A percentile compares a stretch with the other conserved stretches of the same genome.
Evolutionary conservation across 441 rosid genomes (phyloP).

Genomic region (Codiaeum variegatum): DNA sequence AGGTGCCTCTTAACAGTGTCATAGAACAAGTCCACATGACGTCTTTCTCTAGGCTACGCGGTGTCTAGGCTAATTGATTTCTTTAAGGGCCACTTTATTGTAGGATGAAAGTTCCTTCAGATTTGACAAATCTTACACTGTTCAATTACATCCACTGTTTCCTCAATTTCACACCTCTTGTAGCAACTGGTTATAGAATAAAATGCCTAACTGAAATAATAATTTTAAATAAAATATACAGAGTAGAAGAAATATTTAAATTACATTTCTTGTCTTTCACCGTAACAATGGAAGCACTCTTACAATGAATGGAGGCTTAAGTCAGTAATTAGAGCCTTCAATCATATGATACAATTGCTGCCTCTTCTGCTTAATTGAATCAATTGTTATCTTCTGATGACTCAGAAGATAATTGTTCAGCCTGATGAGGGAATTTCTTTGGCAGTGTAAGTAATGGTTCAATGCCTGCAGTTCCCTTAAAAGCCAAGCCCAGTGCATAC

Average conservation of each 20-base stretch:
- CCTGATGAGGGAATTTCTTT: conserved; percentile 26
- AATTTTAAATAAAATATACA: no score
- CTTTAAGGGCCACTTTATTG: no score
- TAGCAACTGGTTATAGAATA: no score
- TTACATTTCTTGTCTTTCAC: not conserved
- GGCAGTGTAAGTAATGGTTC: conserved; percentile 41
- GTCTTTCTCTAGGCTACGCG: no score
- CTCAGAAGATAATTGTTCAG: conserved; percentile 14
- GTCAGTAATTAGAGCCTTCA: not conserved
- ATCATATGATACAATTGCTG: not conserved
- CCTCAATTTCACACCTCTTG: no score
- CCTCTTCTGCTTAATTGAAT: not conserved
- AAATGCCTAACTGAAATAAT: no score
- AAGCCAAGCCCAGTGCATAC: conserved; percentile 47
- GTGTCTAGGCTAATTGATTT: no score
- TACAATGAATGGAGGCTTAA: not conserved
- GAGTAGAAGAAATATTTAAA: not conserved
- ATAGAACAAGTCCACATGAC: no score
- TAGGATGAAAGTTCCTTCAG: no score
- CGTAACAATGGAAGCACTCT: not conserved
- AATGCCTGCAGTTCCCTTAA: conserved; percentile 24
- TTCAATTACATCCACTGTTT: no score
- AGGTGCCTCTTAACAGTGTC: no score
- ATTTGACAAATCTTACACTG: no score
- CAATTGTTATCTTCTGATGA: conserved; percentile 30